Percentiles rank a stretch among this genome's conserved stretches.
These are phyloP conservation scores for Litsea cubeba DNA, from an alignment of 164 flowering plant species.

Conservation along the genomic window DNA sequence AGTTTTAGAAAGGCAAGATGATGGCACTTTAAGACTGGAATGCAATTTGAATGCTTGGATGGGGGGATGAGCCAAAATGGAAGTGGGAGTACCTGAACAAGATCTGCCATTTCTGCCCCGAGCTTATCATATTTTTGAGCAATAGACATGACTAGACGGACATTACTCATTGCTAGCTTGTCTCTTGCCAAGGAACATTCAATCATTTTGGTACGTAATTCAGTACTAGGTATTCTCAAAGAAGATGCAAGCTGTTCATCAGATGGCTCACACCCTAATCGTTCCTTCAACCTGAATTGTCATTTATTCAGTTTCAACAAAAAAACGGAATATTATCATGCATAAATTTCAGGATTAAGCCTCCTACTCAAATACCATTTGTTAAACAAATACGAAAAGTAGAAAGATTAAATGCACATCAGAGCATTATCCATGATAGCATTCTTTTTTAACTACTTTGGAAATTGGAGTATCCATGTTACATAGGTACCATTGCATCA, in stretches of 20 bases:
- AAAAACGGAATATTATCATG: background rate
- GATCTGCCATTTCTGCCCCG: conserved; percentile 96
- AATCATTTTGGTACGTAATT: conserved; percentile 49
- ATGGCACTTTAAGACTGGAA: background rate
- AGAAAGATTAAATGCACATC: no score
- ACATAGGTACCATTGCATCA: background rate
- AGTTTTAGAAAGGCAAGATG: background rate
- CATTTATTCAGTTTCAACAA: background rate
- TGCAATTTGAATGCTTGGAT: background rate
- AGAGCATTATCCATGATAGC: no score
- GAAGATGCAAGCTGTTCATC: conserved; percentile 81
- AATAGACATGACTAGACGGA: conserved; percentile 89
- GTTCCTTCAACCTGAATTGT: conserved; percentile 56
- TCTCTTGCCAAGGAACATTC: conserved; percentile 86
- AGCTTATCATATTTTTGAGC: conserved; percentile 83
- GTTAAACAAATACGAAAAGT: background rate
- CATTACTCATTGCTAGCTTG: conserved; percentile 91
- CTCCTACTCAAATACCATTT: background rate
- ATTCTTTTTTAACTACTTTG: no score
- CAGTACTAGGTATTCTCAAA: conserved; percentile 59
- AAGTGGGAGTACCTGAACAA: conserved; percentile 64
- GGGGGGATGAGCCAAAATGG: background rate
- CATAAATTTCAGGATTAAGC: background rate
- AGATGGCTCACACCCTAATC: conserved; percentile 80
- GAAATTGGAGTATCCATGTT: no score